Conservation (phyloP, 495 filamentous ascomycete genomes). For the Extremus antarcticus region DNA sequence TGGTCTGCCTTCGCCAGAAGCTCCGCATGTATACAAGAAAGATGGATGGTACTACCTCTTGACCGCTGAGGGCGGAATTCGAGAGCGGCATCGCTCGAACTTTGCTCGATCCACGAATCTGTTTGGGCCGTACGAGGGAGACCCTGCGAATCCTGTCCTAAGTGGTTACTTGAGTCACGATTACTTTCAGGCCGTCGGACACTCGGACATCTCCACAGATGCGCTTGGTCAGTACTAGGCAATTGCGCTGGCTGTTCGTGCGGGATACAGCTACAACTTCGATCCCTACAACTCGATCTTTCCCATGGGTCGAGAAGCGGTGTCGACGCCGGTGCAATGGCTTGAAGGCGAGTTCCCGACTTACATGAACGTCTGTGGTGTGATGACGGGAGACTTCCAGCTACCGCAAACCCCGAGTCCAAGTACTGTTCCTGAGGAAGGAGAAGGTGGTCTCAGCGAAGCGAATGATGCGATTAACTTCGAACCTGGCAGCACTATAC, state of each 20-base stretch:
- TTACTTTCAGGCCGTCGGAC: background rate
- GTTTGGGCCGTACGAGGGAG: background rate
- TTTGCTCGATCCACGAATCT: background rate
- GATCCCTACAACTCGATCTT: background rate
- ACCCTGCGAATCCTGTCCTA: background rate
- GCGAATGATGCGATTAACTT: background rate
- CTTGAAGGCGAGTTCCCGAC: background rate
- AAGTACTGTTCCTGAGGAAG: background rate
- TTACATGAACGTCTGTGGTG: background rate
- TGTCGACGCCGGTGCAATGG: background rate
- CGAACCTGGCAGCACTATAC: background rate
- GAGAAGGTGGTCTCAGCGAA: background rate
- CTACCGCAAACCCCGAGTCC: too few species aligned
- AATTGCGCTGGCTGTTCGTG: background rate
- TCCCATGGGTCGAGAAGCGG: background rate
- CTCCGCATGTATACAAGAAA: conserved; percentile 53
- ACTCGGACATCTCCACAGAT: background rate
- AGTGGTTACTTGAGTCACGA: background rate
- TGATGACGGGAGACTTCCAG: background rate
- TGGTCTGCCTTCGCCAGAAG: conserved; percentile 45
- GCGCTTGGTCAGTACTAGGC: background rate
- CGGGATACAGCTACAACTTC: too few species aligned
- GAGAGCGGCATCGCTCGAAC: conserved; percentile 23
- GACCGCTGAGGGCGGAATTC: conserved; percentile 56
- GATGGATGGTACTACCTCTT: conserved; percentile 58